A percentile compares a stretch with the other conserved stretches of the same genome.
Conservation (phyloP, 805 yeast genomes). For the Nakazawaea wickerhamii region DNA sequence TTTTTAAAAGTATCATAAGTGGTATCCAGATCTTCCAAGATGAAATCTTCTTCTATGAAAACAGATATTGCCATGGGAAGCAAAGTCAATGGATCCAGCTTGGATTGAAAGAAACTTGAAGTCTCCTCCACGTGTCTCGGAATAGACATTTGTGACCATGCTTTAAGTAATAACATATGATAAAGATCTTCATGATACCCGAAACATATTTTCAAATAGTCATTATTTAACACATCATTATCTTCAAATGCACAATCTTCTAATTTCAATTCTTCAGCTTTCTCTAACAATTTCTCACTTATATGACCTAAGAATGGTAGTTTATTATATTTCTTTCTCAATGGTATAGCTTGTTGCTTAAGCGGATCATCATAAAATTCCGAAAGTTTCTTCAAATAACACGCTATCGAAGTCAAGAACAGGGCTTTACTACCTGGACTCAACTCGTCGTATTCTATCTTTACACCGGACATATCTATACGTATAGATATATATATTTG, state of each 20-base stretch:
- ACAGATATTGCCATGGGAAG: not conserved
- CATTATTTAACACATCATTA: constrained; percentile 6
- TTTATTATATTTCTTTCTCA: constrained; percentile 3
- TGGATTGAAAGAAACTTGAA: not conserved
- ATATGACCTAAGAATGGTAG: constrained; percentile 1
- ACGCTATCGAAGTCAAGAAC: not conserved
- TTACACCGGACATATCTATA: not conserved
- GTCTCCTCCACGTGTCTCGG: no score
- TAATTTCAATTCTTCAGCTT: not conserved
- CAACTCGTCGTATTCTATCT: not conserved
- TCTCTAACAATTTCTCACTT: not conserved
- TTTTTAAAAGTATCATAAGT: not conserved
- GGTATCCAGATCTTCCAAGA: not conserved
- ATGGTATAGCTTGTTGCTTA: not conserved
- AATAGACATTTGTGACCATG: not conserved
- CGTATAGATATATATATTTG: not conserved
- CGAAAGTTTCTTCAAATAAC: not conserved
- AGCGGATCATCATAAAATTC: not conserved
- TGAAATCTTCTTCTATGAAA: not conserved
- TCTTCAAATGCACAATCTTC: not conserved
- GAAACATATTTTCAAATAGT: constrained; percentile 1
- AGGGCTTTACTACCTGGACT: constrained; percentile 4
- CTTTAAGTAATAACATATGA: constrained; percentile 6
- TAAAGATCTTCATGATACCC: constrained; percentile 4
- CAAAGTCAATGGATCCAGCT: constrained; percentile 3